phyloP scores from a whole-genome alignment of 2,329 filamentous ascomycete genomes.

The Tolypocladium album region DNA sequence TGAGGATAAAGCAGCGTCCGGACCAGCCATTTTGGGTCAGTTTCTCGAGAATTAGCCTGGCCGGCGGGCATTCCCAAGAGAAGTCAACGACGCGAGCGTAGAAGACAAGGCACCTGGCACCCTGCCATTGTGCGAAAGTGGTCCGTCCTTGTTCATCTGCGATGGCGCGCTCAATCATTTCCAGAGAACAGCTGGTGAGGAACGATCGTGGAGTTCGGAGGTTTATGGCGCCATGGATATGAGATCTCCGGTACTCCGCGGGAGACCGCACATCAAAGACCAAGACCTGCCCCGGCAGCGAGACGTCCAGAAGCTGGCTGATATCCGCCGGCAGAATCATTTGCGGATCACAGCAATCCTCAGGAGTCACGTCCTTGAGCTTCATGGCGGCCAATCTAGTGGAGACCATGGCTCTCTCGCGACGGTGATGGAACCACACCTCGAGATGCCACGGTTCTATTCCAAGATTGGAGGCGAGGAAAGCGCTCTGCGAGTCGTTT shows the following conservation, averaged over 20 bases:
- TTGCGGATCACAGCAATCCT: slow-evolving; percentile 21
- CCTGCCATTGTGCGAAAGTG: slow-evolving; percentile 34
- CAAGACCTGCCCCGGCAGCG: slow-evolving; percentile 31
- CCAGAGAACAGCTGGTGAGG: slow-evolving; percentile 33
- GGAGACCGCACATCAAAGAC: slow-evolving; percentile 39
- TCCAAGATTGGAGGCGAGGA: slow-evolving; percentile 43
- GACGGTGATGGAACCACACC: slow-evolving; percentile 45
- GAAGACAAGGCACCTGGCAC: slow-evolving; percentile 38
- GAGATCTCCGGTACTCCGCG: slow-evolving; percentile 36
- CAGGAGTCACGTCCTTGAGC: slow-evolving; percentile 23
- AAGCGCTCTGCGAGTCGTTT: slow-evolving; percentile 37
- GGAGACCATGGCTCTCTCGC: slow-evolving; percentile 35
- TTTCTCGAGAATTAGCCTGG: slow-evolving; percentile 32
- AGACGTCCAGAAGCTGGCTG: slow-evolving; percentile 38
- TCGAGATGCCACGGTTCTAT: slow-evolving; percentile 40
- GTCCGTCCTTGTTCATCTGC: slow-evolving; percentile 35
- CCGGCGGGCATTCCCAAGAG: slow-evolving; percentile 38
- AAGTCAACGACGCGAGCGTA: slow-evolving; percentile 40
- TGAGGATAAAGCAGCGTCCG: slow-evolving; percentile 42
- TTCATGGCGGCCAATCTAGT: slow-evolving; percentile 33
- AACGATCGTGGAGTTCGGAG: slow-evolving; percentile 39
- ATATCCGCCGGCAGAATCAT: slow-evolving; percentile 43
- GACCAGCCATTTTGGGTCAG: slow-evolving; percentile 36
- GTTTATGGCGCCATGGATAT: slow-evolving; percentile 41
- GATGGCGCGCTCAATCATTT: slow-evolving; percentile 39